Conservation (phyloP, 2,329 filamentous ascomycete genomes). For the Fusarium heterosporum region DNA sequence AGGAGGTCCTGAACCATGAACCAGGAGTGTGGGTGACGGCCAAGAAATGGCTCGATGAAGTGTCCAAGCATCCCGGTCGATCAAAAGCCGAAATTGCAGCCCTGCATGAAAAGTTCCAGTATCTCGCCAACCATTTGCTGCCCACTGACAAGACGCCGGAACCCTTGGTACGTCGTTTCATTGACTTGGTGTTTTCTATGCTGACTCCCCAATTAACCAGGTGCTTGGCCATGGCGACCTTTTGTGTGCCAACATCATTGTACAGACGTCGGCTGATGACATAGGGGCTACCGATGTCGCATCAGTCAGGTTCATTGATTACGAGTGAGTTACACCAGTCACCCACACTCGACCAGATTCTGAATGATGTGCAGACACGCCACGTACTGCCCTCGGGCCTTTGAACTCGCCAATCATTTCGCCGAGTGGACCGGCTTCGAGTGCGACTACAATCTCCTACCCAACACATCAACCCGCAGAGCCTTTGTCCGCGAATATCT, state of each 20-base stretch:
- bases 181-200: neutral
- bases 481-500: constrained; percentile 38
- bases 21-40: constrained; percentile 41
- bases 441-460: constrained; percentile 34
- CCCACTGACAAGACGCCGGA: constrained; percentile 13
- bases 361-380: constrained; percentile 32
- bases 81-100: constrained; percentile 6
- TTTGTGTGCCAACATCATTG: constrained; percentile 40
- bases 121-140: constrained; percentile 22
- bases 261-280: constrained; percentile 23
- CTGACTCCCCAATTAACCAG: constrained; percentile 8
- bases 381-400: constrained; percentile 40
- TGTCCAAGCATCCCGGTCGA: constrained; percentile 14
- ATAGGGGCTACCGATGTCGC: constrained; percentile 1
- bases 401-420: constrained; percentile 43
- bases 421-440: constrained; percentile 42
- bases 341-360: neutral
- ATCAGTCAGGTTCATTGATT: constrained; percentile 41
- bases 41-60: constrained; percentile 38
- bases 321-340: constrained; percentile 35
- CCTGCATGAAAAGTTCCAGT: constrained; percentile 33
- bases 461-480: constrained; percentile 30
- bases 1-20: constrained; percentile 12
- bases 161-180: constrained; percentile 31
- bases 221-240: constrained; percentile 42